Base-by-base conservation (phyloP, 2,329 filamentous ascomycete species). In the Madurella mycetomatis region DNA sequence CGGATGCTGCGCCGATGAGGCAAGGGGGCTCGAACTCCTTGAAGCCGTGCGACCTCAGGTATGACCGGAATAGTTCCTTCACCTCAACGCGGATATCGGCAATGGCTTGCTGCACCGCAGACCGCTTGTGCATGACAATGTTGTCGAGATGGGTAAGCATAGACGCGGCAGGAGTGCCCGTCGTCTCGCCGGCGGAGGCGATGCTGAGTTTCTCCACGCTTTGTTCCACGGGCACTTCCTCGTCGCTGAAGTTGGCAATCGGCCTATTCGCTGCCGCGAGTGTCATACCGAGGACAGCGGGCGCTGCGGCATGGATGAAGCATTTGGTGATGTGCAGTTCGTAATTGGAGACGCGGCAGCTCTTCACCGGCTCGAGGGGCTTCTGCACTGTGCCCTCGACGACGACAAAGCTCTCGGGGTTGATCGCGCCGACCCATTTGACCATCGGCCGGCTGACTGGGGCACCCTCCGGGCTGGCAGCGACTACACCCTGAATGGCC, bases 311-410 rank as follows among this genome's bases (percentile, higher is more conserved):
- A 64, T 95, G 80, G 56, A 92, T 74, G 73, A 87, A 96, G 65
- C 90, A 81, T 77, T 92, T 95, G 64, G 81, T 83, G 67, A 97
- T 84, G 74, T 97, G 92, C 47, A 97, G 80, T 77, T 97, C 94
- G 64, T 86, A 84, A 64, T 86, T 79, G 63, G 84, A 83, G 52
- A 97, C 86, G 15, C 84, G 85, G 55, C 89, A 89, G 67, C 89
- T 94, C 75, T 95, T 94, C 70, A 97, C 88, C 2, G 90, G 88
- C 67, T 95, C 90, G 18, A 87, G 80, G 0, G 92, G 88, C 74
- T 87, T 87, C 77, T 91, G 82, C 50, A 97, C 86, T 32, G 80
- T 75, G 61, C 87, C 94, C 66, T 95, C 88, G 56, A 96, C 85
- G 41, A 85, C 76, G 25, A 96, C 85, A 64, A 88, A 91, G 63